Evolutionary conservation across 305 asterid species (phyloP).

Genomic region (Fraxinus xanthoxyloides): DNA sequence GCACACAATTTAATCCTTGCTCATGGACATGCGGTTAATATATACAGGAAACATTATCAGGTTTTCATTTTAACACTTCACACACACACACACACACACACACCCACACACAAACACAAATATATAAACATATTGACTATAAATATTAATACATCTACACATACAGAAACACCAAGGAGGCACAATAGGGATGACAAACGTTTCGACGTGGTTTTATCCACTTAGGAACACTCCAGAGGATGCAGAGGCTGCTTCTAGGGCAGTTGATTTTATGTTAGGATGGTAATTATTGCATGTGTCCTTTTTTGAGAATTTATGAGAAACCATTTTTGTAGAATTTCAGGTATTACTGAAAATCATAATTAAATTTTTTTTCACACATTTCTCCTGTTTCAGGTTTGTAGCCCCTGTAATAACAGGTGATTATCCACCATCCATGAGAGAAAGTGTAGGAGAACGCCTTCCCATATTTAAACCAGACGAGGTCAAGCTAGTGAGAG

Average conservation of each 20-base stretch:
- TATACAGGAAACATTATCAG: conserved; percentile 12
- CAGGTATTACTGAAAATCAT: background rate
- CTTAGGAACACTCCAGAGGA: background rate
- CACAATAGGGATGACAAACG: background rate
- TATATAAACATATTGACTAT: background rate
- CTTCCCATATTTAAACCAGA: background rate
- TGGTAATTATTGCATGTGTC: background rate
- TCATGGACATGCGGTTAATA: conserved; percentile 20
- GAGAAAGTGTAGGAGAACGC: background rate
- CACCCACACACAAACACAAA: too few relatives aligned
- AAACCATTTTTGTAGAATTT: background rate
- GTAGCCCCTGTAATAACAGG: background rate
- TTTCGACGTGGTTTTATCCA: background rate
- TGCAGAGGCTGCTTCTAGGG: background rate
- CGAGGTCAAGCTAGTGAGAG: background rate
- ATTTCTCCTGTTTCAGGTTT: background rate
- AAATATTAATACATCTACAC: background rate
- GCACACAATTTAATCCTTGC: conserved; percentile 21
- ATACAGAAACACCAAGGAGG: background rate
- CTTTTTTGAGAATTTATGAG: background rate
- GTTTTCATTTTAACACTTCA: background rate
- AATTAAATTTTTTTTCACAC: background rate
- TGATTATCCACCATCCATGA: background rate
- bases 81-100: too few relatives aligned
- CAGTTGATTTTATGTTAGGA: background rate